phyloP scores from a whole-genome alignment of 1,139 yeast species.

The Taphrina pruni region DNA sequence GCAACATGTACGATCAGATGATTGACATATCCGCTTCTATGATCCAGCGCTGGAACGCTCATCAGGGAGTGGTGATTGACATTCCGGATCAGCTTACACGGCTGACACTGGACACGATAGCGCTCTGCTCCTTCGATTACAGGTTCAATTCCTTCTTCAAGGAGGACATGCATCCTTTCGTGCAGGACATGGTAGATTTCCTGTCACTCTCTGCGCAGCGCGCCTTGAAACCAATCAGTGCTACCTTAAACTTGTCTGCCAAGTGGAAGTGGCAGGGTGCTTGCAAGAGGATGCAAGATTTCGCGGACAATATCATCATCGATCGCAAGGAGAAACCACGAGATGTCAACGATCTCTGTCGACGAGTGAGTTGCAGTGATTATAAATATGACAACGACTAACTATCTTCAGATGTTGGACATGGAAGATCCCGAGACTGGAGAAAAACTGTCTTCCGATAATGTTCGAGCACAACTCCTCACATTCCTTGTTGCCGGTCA shows the following conservation, averaged over 20 bases:
- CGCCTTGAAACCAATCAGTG: constrained; percentile 23
- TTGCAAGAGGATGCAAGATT: constrained; percentile 35
- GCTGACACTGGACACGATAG: constrained; percentile 41
- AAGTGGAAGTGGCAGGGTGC: constrained; percentile 36
- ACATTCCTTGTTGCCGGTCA: constrained; percentile 47
- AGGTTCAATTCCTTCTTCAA: constrained; percentile 42
- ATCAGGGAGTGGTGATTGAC: constrained; percentile 32
- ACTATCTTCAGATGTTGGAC: constrained; percentile 30
- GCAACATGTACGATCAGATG: constrained; percentile 40
- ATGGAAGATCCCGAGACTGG: constrained; percentile 41
- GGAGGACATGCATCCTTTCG: constrained; percentile 42
- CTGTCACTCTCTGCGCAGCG: constrained; percentile 37
- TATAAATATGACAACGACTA: constrained; percentile 5
- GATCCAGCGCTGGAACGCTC: constrained; percentile 36
- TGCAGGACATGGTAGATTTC: constrained; percentile 36
- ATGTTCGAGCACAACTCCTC: constrained; percentile 41
- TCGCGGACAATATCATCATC: constrained; percentile 34
- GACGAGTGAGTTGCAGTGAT: not conserved
- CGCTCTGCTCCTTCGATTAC: constrained; percentile 40
- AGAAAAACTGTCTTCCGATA: constrained; percentile 24
- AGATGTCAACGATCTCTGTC: constrained; percentile 25
- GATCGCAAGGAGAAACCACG: constrained; percentile 27
- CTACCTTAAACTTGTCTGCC: constrained; percentile 24
- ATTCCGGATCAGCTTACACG: constrained; percentile 39
- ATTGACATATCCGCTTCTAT: constrained; percentile 36